phyloP scores from a whole-genome alignment of 2,329 filamentous ascomycete species.

The Colletotrichum lupini region DNA sequence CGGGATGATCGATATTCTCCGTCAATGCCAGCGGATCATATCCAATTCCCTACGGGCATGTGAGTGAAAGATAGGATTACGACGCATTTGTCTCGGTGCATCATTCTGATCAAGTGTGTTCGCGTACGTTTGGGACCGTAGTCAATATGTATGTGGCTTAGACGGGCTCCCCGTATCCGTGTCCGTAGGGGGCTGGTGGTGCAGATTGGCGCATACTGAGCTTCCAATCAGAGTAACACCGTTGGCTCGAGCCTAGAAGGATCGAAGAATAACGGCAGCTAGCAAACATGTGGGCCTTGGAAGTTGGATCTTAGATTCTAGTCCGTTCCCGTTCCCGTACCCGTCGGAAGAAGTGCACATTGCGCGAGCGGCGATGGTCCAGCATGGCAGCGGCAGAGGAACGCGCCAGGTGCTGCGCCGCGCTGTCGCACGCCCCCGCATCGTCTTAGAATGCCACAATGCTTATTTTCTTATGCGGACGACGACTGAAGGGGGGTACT shows the following conservation, averaged over 20 bases:
- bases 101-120: not conserved
- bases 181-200: constrained; percentile 17
- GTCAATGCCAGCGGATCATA: too few species aligned
- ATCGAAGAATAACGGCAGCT: not conserved
- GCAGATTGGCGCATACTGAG: not conserved
- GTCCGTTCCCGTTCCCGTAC: constrained; percentile 19
- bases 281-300: not conserved
- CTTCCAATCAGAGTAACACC: not conserved
- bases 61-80: too few species aligned
- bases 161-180: constrained; percentile 12
- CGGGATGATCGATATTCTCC: too few species aligned
- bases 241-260: not conserved
- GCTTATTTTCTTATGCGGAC: not conserved
- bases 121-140: not conserved
- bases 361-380: too few species aligned
- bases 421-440: not conserved
- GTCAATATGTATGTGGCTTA: constrained; percentile 7
- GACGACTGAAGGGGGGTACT: not conserved
- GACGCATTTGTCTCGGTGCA: not conserved
- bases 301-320: not conserved
- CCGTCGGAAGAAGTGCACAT: not conserved
- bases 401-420: not conserved
- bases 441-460: not conserved
- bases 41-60: too few species aligned
- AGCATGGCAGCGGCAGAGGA: not conserved